phyloP scores from a whole-genome alignment of 192 early-diverging fungal species.

The Coemansia sp. region DNA sequence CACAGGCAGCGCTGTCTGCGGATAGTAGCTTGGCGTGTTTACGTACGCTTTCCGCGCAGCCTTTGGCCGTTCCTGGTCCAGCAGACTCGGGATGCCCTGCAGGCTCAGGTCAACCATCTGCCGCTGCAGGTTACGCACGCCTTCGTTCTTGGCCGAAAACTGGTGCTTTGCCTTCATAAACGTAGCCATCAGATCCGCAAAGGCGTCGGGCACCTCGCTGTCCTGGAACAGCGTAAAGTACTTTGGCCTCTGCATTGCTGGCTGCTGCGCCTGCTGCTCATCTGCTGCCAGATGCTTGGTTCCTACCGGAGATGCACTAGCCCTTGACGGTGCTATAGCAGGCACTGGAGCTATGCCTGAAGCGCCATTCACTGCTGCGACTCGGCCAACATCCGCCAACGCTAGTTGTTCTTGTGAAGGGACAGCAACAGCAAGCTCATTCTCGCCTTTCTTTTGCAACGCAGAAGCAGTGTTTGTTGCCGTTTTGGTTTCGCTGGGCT shows the following conservation, averaged over 20 bases:
- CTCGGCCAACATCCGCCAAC: not conserved
- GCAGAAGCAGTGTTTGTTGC: not conserved
- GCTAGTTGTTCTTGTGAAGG: slow-evolving; percentile 1
- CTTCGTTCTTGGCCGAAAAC: slow-evolving; percentile 35
- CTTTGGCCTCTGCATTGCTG: slow-evolving; percentile 51
- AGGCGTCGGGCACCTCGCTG: slow-evolving; percentile 61
- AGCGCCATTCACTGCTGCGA: not conserved
- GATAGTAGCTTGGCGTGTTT: slow-evolving; percentile 89
- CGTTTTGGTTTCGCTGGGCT: slow-evolving; percentile 1
- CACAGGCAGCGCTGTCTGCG: slow-evolving; percentile 76
- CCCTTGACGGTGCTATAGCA: slow-evolving; percentile 11
- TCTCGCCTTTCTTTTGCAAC: not conserved
- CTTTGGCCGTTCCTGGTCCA: slow-evolving; percentile 81
- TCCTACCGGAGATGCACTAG: slow-evolving; percentile 48
- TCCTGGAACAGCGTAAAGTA: slow-evolving; percentile 52
- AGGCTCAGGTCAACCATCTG: slow-evolving; percentile 87
- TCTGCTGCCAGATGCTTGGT: slow-evolving; percentile 35
- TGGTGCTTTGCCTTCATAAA: slow-evolving; percentile 67
- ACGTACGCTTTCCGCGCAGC: slow-evolving; percentile 28
- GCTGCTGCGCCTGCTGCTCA: slow-evolving; percentile 23
- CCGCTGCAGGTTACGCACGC: slow-evolving; percentile 32
- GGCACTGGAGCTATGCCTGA: not conserved
- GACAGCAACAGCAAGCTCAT: not conserved
- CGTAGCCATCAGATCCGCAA: slow-evolving; percentile 67
- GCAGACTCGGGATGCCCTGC: slow-evolving; percentile 75